Evolutionary conservation across 352 stramenopile genomes (phyloP).

Genomic region (Phytophthora niederhauseri): DNA sequence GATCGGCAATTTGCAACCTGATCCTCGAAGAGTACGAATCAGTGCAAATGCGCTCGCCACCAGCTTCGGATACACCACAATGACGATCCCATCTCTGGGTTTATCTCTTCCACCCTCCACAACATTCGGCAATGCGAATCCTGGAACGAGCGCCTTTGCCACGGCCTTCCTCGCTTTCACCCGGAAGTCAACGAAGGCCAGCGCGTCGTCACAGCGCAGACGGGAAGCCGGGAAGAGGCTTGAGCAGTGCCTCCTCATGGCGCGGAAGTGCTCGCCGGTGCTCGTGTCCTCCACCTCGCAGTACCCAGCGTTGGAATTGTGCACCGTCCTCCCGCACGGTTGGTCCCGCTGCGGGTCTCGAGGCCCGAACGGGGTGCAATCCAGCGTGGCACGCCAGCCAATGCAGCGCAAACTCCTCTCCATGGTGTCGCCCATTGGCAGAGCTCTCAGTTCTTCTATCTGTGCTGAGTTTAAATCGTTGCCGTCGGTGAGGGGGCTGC

Average conservation of each 20-base stretch:
- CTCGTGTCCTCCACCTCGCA: conserved; percentile 45
- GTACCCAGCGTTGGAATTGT: conserved; percentile 37
- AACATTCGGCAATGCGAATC: conserved; percentile 28
- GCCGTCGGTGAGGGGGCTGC: not conserved
- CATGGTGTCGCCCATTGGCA: conserved; percentile 23
- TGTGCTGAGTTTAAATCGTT: not conserved
- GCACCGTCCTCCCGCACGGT: conserved; percentile 18
- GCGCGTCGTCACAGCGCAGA: conserved; percentile 46
- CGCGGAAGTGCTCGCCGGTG: conserved; percentile 30
- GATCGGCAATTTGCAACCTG: conserved; percentile 50
- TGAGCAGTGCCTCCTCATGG: conserved; percentile 38
- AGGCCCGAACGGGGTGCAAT: conserved; percentile 27
- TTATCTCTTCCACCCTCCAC: not conserved
- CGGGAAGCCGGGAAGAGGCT: conserved; percentile 27
- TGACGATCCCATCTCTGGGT: conserved; percentile 44
- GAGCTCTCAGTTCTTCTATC: not conserved
- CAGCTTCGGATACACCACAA: conserved; percentile 60
- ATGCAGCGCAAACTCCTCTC: conserved; percentile 24
- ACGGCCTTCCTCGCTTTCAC: conserved; percentile 17
- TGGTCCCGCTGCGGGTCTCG: conserved; percentile 17
- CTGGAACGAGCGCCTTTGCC: conserved; percentile 21
- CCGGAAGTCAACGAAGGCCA: conserved; percentile 42
- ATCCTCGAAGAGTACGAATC: conserved; percentile 39
- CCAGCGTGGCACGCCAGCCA: conserved; percentile 28
- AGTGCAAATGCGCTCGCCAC: conserved; percentile 47